These are phyloP conservation scores for Geotrichum fermentans DNA, from an alignment of 1,139 yeast genomes.

Conservation along the genomic window DNA sequence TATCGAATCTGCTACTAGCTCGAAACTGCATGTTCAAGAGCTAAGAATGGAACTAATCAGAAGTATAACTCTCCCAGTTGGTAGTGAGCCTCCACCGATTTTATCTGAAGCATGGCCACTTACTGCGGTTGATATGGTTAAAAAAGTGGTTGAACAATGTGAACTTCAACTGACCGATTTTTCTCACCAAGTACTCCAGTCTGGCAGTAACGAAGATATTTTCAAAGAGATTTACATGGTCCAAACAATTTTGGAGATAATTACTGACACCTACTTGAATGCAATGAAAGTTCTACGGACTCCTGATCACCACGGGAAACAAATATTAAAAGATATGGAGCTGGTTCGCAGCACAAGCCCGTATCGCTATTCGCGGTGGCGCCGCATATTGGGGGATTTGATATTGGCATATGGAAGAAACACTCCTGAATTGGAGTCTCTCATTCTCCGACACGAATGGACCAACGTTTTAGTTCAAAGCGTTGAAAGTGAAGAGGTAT, in stretches of 20 bases:
- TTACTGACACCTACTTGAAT: conserved; percentile 46
- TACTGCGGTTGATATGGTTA: conserved; percentile 24
- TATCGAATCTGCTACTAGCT: conserved; percentile 35
- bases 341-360: conserved; percentile 12
- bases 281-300: conserved; percentile 20
- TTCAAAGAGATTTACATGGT: conserved; percentile 24
- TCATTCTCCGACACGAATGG: conserved; percentile 41
- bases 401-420: neutral
- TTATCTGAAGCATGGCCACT: conserved; percentile 30
- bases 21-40: conserved; percentile 45
- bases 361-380: conserved; percentile 16
- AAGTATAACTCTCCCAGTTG: conserved; percentile 36
- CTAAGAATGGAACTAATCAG: conserved; percentile 39
- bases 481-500: conserved; percentile 33
- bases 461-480: conserved; percentile 40
- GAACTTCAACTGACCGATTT: conserved; percentile 23
- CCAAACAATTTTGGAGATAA: conserved; percentile 50
- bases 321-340: conserved; percentile 18
- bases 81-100: conserved; percentile 19
- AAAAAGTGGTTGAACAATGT: conserved; percentile 24
- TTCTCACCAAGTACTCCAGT: conserved; percentile 13
- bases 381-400: conserved; percentile 16
- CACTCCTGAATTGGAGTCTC: conserved; percentile 3
- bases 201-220: neutral
- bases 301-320: conserved; percentile 19